Evolutionary conservation across 2,329 filamentous ascomycete species (phyloP).

Genomic region (Apiospora koreana): DNA sequence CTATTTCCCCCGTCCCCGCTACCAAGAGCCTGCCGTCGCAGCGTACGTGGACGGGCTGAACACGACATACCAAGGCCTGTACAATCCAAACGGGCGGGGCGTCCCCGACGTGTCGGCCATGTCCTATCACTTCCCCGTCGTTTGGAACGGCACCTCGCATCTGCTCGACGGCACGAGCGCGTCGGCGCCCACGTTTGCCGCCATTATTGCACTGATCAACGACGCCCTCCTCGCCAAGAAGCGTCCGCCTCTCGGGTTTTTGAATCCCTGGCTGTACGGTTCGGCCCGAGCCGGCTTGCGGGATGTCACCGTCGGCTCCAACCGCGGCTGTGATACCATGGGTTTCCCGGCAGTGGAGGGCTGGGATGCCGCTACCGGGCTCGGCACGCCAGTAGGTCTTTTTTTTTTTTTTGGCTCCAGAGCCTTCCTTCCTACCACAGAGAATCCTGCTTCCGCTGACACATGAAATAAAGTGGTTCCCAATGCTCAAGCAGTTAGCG

Average conservation of each 20-base stretch:
- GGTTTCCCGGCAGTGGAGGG: no score
- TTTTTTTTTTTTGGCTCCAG: no score
- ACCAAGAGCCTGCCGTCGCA: conserved; percentile 47
- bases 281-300: no score
- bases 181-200: conserved; percentile 62
- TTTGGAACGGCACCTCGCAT: conserved; percentile 30
- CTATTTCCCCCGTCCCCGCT: conserved; percentile 44
- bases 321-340: no score
- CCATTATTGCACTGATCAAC: conserved; percentile 65
- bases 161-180: conserved; percentile 47
- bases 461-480: no score
- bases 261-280: conserved; percentile 62
- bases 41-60: conserved; percentile 39
- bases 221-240: conserved; percentile 58
- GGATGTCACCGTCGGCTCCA: no score
- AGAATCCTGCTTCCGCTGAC: no score
- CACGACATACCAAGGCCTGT: conserved; percentile 38
- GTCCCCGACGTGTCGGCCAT: conserved; percentile 66
- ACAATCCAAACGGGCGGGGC: conserved; percentile 52
- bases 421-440: no score
- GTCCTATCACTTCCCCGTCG: conserved; percentile 31
- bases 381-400: no score
- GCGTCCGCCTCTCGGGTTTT: conserved; percentile 55
- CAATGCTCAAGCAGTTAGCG: no score
- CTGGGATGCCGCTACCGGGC: no score